Base-by-base conservation (phyloP, 2,329 filamentous ascomycete genomes). In the Sporothrix sp. region DNA sequence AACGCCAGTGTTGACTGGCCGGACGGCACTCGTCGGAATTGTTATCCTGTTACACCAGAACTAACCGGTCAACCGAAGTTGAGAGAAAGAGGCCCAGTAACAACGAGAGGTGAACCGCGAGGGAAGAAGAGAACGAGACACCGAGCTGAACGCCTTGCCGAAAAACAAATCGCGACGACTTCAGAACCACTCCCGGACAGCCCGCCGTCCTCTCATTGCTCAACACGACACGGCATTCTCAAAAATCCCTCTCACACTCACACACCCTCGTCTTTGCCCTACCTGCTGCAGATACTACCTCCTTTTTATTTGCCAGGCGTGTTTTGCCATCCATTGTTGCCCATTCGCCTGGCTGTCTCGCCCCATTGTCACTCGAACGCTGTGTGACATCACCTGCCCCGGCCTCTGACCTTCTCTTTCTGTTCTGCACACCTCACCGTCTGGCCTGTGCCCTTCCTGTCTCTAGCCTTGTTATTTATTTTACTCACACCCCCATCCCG, bases 211-310 rank as follows among this genome's bases (percentile, higher is more conserved):
- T 10, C 25, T 10, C n/a, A n/a, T n/a, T n/a, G n/a, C 16, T 21
- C 32, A 14, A 35, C 14, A 35, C 32, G 14, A 7, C 25, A 5
- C 10, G 10, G 10, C 25, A 28, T 10, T n/a, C 30, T 33, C 28
- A 23, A 45, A 45, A 45, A 45, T 45, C 43, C 43, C 43, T 35
- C 43, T 20, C 30, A 44, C 28, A 30, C 43, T 45, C 43, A 35
- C 43, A 45, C 43, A 45, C 43, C 43, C 43, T 36, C 43, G 43
- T 35, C 43, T n/a, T n/a, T n/a, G n/a, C n/a, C n/a, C n/a, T n/a
- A n/a, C n/a, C n/a, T n/a, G n/a, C n/a, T n/a, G n/a, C 28, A n/a
- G 13, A 16, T 43, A 18, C 27, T 18, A 44, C 42, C 42, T 44
- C 42, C 42, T 44, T 21, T 21, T 5, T 23, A 16, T 23, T 18